phyloP scores from a whole-genome alignment of 257 asterid genomes.

The Jasminum sambac region DNA sequence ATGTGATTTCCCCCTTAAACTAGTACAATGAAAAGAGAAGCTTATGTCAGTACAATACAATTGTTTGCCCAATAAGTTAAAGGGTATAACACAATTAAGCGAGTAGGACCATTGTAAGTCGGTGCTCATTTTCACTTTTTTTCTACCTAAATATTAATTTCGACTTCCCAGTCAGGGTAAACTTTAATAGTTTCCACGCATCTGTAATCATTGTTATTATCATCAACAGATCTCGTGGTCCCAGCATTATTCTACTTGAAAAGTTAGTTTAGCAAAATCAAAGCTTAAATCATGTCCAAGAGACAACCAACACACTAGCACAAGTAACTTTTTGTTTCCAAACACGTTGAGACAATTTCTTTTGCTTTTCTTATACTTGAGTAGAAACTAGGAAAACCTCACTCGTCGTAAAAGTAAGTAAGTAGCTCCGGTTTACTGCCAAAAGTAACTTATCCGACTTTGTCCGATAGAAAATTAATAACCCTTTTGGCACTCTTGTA shows the following conservation, averaged over 20 bases:
- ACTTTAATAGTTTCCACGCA: no score
- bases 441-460: neutral
- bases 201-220: no score
- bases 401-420: neutral
- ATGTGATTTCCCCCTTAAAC: slow-evolving; percentile 85
- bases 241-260: no score
- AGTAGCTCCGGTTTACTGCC: neutral
- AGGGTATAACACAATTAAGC: neutral
- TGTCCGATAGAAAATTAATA: neutral
- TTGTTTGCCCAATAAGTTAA: neutral
- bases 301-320: neutral
- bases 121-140: no score
- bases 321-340: neutral
- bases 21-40: slow-evolving; percentile 34
- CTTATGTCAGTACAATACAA: neutral
- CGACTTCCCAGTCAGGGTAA: no score
- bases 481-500: no score
- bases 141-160: no score
- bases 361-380: neutral
- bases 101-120: neutral
- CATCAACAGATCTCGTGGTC: no score
- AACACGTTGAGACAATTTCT: neutral
- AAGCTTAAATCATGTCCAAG: neutral
- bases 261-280: no score
- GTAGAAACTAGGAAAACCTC: neutral